Conservation (phyloP, 768 basidiomycete genomes). For the Calocera viscosa region DNA sequence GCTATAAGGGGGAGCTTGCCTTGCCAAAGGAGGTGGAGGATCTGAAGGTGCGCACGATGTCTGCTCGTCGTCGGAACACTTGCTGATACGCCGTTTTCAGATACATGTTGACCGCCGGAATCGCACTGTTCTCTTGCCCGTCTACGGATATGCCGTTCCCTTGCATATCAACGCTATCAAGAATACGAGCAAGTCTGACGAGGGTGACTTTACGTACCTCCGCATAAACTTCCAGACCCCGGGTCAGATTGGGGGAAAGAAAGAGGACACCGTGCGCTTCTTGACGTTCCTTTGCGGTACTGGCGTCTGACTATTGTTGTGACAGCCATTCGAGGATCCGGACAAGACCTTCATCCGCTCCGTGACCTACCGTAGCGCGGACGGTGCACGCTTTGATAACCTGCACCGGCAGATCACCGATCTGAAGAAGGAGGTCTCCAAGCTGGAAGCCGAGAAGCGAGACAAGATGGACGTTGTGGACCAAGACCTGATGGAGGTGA, state of each 20-base stretch:
- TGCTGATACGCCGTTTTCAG: slow-evolving; percentile 31
- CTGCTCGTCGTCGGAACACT: slow-evolving; percentile 3
- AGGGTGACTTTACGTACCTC: slow-evolving; percentile 86
- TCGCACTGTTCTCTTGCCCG: slow-evolving; percentile 78
- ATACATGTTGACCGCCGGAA: slow-evolving; percentile 85
- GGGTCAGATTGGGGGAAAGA: slow-evolving; percentile 92
- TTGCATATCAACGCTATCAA: slow-evolving; percentile 99
- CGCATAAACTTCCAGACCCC: slow-evolving; percentile 98
- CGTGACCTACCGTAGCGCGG: slow-evolving; percentile 81
- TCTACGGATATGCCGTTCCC: slow-evolving; percentile 90
- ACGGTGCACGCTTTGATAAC: slow-evolving; percentile 76
- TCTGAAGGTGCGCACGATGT: slow-evolving; percentile 48
- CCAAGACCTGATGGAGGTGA: slow-evolving; percentile 84
- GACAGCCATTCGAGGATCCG: slow-evolving; percentile 90
- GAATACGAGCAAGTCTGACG: slow-evolving; percentile 94
- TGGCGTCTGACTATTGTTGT: slow-evolving; percentile 5
- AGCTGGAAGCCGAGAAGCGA: slow-evolving; percentile 93
- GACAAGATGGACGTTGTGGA: slow-evolving; percentile 97
- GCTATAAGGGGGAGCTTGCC: slow-evolving; percentile 88
- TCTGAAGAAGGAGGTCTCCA: slow-evolving; percentile 91
- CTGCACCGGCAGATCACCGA: slow-evolving; percentile 88
- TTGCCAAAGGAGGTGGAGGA: slow-evolving; percentile 73
- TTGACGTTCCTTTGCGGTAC: neutral
- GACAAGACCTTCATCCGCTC: slow-evolving; percentile 94
- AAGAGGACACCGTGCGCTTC: slow-evolving; percentile 79